Conservation (phyloP, 208 protist genomes). For the Acanthamoeba sp. region DNA sequence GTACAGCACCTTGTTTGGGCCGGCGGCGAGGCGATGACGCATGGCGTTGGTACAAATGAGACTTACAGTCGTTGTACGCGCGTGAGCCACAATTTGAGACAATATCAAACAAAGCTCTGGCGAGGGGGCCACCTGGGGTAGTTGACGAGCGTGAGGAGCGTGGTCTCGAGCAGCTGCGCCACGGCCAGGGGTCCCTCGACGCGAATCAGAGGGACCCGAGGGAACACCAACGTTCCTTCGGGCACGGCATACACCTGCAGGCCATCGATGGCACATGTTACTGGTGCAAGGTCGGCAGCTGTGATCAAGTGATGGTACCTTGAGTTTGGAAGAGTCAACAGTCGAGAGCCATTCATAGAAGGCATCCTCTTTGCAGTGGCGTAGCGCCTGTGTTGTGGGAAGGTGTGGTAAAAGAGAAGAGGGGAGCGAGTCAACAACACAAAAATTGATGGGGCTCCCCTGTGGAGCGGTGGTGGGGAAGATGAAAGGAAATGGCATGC, state of each 20-base stretch:
- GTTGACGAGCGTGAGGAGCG: constrained; percentile 89
- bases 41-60: constrained; percentile 93
- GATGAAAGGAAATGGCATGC: neutral
- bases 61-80: neutral
- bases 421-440: neutral
- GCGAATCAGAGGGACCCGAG: constrained; percentile 89
- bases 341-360: constrained; percentile 73
- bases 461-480: neutral
- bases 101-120: no score
- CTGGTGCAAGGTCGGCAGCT: neutral
- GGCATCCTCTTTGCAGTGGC: constrained; percentile 36
- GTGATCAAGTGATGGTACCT: neutral
- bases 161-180: constrained; percentile 92
- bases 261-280: constrained; percentile 66
- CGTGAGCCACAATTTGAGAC: no score
- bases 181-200: constrained; percentile 91
- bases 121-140: constrained; percentile 78
- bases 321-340: constrained; percentile 38
- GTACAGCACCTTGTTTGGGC: constrained; percentile 14
- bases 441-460: neutral
- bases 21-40: constrained; percentile 80
- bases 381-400: neutral
- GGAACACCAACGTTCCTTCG: constrained; percentile 90
- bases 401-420: neutral
- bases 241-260: constrained; percentile 83